Evolutionary conservation across 495 filamentous ascomycete genomes (phyloP).

Genomic region (Cercophora samala): DNA sequence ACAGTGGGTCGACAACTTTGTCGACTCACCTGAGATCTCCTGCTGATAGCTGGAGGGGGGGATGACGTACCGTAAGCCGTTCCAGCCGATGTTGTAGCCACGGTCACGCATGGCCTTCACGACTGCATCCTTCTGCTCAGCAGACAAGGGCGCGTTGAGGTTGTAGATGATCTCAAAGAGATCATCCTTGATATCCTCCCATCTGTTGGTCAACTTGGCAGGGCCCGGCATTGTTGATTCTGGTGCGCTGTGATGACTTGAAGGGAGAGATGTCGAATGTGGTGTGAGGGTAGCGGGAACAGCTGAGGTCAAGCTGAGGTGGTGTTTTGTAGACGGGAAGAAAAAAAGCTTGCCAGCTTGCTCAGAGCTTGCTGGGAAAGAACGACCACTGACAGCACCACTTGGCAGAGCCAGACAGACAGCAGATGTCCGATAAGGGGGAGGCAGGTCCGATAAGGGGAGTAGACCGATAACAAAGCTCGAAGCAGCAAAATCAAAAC

Average conservation of each 20-base stretch:
- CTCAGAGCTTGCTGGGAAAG: neutral
- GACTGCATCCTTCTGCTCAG: constrained; percentile 33
- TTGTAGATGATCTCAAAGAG: constrained; percentile 31
- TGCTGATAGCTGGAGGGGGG: neutral
- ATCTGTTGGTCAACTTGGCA: constrained; percentile 20
- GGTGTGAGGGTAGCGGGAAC: neutral
- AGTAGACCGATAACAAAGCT: neutral
- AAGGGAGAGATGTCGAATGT: neutral
- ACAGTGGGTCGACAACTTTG: neutral
- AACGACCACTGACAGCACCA: neutral
- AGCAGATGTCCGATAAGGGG: neutral
- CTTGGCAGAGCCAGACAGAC: neutral
- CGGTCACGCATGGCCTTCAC: constrained; percentile 22
- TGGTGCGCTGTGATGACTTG: neutral
- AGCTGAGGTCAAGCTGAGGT: neutral
- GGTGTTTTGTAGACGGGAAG: neutral
- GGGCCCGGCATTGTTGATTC: neutral
- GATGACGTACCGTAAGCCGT: constrained; percentile 36
- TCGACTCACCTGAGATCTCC: neutral
- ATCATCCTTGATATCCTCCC: constrained; percentile 34
- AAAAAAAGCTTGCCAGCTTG: neutral
- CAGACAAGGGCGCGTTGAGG: constrained; percentile 18
- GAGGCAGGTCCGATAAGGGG: neutral
- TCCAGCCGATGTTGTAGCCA: constrained; percentile 34
- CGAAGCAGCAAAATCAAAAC: neutral